Evolutionary conservation across 257 asterid species (phyloP).

Genomic region (Handroanthus guayacan): DNA sequence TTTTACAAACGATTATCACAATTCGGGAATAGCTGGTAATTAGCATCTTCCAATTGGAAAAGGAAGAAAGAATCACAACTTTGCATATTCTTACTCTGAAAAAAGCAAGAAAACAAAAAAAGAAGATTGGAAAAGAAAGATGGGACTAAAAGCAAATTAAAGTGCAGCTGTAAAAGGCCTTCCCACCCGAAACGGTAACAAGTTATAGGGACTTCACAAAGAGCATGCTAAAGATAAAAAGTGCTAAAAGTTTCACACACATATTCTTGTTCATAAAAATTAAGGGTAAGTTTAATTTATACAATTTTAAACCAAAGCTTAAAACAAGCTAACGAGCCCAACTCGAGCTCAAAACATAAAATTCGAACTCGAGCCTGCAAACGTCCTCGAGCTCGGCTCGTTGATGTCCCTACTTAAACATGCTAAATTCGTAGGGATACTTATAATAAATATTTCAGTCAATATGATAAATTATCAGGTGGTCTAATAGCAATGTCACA

Average conservation of each 20-base stretch:
- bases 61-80: conserved; percentile 10
- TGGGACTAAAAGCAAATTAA: conserved; percentile 41
- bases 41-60: not conserved
- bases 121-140: conserved; percentile 27
- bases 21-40: not conserved
- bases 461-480: too few relatives aligned
- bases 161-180: conserved; percentile 40
- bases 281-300: too few relatives aligned
- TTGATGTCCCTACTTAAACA: too few relatives aligned
- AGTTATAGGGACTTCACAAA: conserved; percentile 42
- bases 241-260: conserved; percentile 23
- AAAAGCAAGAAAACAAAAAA: conserved; percentile 26
- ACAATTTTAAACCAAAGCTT: too few relatives aligned
- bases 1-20: not conserved
- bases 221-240: conserved; percentile 40
- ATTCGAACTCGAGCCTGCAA: too few relatives aligned
- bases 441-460: too few relatives aligned
- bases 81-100: conserved; percentile 35
- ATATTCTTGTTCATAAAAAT: not conserved
- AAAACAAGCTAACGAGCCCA: too few relatives aligned
- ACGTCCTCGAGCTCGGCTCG: too few relatives aligned
- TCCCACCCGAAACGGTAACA: conserved; percentile 29
- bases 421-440: too few relatives aligned
- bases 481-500: too few relatives aligned
- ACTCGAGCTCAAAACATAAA: too few relatives aligned